Evolutionary conservation across 495 filamentous ascomycete genomes (phyloP), one percentile per base, ranked within the genome.

Genomic region (Neurospora sp.): DNA sequence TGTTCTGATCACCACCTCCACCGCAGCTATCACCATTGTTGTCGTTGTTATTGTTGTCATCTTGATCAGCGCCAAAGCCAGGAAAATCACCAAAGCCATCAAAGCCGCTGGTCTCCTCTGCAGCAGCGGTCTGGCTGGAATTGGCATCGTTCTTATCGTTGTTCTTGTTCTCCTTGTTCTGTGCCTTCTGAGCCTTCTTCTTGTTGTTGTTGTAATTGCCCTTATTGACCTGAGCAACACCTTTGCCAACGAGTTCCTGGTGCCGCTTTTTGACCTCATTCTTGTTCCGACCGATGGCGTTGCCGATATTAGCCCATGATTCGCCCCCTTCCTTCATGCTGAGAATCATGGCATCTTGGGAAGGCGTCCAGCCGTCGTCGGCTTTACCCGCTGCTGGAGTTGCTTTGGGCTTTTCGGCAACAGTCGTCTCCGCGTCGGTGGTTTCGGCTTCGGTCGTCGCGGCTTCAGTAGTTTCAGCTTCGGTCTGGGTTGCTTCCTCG

Each of bases 281-380:
- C 72, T 74, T 77, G 69, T 65, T 12, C 8, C 70, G 70, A 0
- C 69, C 40, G 14, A 76, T 35, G 3, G 69, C 69, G 16, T 75
- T 73, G 65, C 73, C 73, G 37, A 80, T 79, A 12, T 72, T 69
- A 6, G 70, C 69, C 76, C 75, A 76, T 5, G 59, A 44, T 44
- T 77, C 70, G 37, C 74, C 75, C 1, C 59, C 72, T 22, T 59
- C 61, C 70, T 80, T 81, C 77, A 81, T 77, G 14, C 68, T 35
- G 40, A 65, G 75, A 71, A 81, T 74, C 9, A 75, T 76, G 1
- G 69, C 38, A 40, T 80, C 78, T 68, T 78, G 45, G 9, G 73
- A 71, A 27, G 69, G 27, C 39, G 73, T 72, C 73, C 73, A 74
- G 27, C 10, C 22, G n/a, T 35, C 40, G 9, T 59, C 40, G 39